Evolutionary conservation across 352 stramenopile genomes (phyloP), one percentile per base, ranked within the genome.

Genomic region (Globisporangium sylvaticum): DNA sequence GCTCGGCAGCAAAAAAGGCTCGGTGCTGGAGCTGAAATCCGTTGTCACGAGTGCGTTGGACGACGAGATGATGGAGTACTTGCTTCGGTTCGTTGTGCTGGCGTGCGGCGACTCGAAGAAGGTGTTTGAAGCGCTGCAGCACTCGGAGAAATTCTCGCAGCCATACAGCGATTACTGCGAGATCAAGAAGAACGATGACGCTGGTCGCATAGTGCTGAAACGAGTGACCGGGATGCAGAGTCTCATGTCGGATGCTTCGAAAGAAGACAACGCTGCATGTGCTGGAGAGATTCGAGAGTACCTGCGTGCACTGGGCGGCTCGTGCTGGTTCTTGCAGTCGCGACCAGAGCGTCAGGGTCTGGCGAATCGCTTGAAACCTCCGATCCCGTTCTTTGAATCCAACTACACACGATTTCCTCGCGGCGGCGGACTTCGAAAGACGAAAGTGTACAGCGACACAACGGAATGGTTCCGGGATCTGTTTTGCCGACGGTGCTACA

Each of bases 401-500:
- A 89, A 75, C 64, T 88, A 89, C 66, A 58, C 68, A 1, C 59
- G 69, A 39, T 72, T 66, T 55, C 71, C 76, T 22, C 34, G 72
- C 1, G 67, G 53, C 2, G 56, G 80, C 5, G 82, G 82, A 3
- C 32, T 90, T 32, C 81, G 84, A 5, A 63, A 76, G 31, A 67
- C 59, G 8, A 73, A 67, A 20, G 69, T 70, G 0, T 92, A 94
- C 46, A 76, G 80, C 48, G 69, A 83, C 10, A 54, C 90, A 18
- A 81, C 85, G 50, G 88, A 97, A 66, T 89, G 79, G 62, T 94
- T 94, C 73, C 81, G 87, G 0, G 80, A 93, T 63, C 61, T 98
- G 3, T 97, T 97, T 66, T 98, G 94, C 68, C 78, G 89, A 3
- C 79, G 87, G 2, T 98, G 94, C 72, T 97, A 90, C 66, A 81